Evolutionary conservation across 495 filamentous ascomycete species (phyloP), one percentile per base, ranked within the genome.

Genomic region (Trichoderma erinaceum): DNA sequence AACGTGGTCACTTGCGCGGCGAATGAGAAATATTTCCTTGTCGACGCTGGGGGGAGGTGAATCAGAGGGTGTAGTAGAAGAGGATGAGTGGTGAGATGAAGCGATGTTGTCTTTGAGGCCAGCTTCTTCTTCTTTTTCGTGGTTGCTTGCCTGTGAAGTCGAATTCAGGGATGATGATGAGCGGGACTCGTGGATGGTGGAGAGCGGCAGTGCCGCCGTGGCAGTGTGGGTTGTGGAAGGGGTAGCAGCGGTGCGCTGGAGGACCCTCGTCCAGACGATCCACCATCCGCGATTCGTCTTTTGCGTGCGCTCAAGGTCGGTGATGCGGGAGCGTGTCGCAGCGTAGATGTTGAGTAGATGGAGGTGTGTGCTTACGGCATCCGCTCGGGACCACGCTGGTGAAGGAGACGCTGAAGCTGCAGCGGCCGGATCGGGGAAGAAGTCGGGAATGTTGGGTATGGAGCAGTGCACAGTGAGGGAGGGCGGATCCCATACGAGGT

Each of bases 201-300:
- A 63, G 5, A 46, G 52, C 56, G 52, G n/a, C 50, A 18, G 18
- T 41, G 56, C 41, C 66, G 25, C 38, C 41, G 56, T 50, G 56
- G 41, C 13, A 12, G 21, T 63, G 56, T 41, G 50, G 56, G 15
- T 56, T 18, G 44, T 61, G 65, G 44, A 32, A 32, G 44, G 44
- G 25, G 68, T 29, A 12, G 64, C 7, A 48, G 52, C 50, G 65
- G 61, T 3, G 73, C 72, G 80, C 71, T 82, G 79, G 12, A 88
- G 79, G 11, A 94, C 79, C 50, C 90, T 83, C 66, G 90, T 92
- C 93, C 96, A 98, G 65, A 97, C 90, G 35, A 98, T 83, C 95
- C 96, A 99, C 93, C 94, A 99, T 1, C 93, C 93, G 12, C 93
- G 85, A 63, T 81, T 90, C 6, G 93, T 98, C 82, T 97, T 96